Base-by-base conservation (phyloP, 352 stramenopile species). In the Chrysophaeum taylorii region DNA sequence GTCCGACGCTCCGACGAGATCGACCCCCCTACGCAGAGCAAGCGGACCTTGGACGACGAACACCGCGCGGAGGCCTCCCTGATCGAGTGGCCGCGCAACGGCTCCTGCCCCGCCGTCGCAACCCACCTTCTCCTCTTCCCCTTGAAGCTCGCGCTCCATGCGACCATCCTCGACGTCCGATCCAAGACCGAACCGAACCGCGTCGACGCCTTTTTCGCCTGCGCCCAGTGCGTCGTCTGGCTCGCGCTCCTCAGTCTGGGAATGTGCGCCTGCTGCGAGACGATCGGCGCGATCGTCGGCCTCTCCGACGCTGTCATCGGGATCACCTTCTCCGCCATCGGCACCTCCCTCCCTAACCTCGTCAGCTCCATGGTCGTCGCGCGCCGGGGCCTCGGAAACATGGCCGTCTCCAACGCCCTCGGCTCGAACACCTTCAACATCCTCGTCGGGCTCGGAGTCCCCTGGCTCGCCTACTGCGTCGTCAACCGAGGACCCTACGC, bases 361-460 rank as follows among this genome's bases (percentile, higher is more conserved):
- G 67, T 82, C 33, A 70, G 66, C 1, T 79, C 69, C 43, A 71
- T 84, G 16, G 64, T 81, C 53, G 78, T 84, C 27, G 76, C 78
- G 5, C 60, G 60, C 16, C 50, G 76, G 54, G 78, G 78, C 31
- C 66, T 76, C 21, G 82, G 81, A 25, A 85, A 91, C 63, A 87
- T 88, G 70, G 86, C 85, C 38, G 80, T 92, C 7, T 78, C 75
- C 0, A 89, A 89, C 78, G 81, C 84, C 0, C 87, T 92, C 66
- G 84, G 86, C 25, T 84, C 71, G 18, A 91, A 92, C 71, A 84
- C 85, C 15, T 92, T 91, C 75, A 87, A 90, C 64, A 88, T 91
- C 39, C 73, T 82, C 48, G 66, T 90, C 50, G 86, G 82, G 25
- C 76, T 92, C 43, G 83, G 83, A 5, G 67, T 92, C 7, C 85